Evolutionary conservation across 352 stramenopile genomes (phyloP).

Genomic region (Plasmopara halstedii): DNA sequence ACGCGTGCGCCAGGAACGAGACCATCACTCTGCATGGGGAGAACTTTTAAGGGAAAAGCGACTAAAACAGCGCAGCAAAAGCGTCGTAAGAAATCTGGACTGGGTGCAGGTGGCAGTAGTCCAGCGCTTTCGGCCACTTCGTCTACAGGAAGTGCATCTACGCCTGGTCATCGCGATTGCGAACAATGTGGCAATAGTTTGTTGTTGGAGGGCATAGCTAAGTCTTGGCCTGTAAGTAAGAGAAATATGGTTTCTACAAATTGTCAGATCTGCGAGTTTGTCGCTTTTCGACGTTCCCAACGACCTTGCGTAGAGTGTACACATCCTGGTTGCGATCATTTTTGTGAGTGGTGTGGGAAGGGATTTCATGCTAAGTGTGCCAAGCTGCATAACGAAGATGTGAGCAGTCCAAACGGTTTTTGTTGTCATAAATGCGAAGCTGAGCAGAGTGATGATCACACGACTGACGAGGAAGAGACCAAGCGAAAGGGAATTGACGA

Average conservation of each 20-base stretch:
- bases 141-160: constrained; percentile 22
- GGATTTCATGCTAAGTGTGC: constrained; percentile 75
- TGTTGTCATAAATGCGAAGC: constrained; percentile 68
- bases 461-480: constrained; percentile 39
- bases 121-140: constrained; percentile 20
- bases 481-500: constrained; percentile 27
- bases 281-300: constrained; percentile 57
- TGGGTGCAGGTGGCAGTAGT: constrained; percentile 14
- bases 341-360: constrained; percentile 81
- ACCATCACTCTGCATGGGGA: constrained; percentile 33
- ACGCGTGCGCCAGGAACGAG: constrained; percentile 1
- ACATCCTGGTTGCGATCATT: constrained; percentile 57
- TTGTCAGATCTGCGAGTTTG: constrained; percentile 81
- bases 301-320: constrained; percentile 61
- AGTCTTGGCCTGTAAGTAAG: constrained; percentile 31
- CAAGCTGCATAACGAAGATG: constrained; percentile 37
- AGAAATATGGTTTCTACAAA: constrained; percentile 40
- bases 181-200: constrained; percentile 39
- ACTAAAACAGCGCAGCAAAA: constrained; percentile 20
- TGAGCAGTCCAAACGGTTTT: constrained; percentile 48
- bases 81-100: constrained; percentile 23
- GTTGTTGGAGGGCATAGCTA: constrained; percentile 35
- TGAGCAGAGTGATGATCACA: constrained; percentile 48
- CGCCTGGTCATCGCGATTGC: constrained; percentile 44
- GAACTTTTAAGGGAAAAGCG: constrained; percentile 25